These are phyloP conservation scores for Aspergillus amoenus DNA, from an alignment of 2,329 filamentous ascomycete genomes.

Conservation along the genomic window DNA sequence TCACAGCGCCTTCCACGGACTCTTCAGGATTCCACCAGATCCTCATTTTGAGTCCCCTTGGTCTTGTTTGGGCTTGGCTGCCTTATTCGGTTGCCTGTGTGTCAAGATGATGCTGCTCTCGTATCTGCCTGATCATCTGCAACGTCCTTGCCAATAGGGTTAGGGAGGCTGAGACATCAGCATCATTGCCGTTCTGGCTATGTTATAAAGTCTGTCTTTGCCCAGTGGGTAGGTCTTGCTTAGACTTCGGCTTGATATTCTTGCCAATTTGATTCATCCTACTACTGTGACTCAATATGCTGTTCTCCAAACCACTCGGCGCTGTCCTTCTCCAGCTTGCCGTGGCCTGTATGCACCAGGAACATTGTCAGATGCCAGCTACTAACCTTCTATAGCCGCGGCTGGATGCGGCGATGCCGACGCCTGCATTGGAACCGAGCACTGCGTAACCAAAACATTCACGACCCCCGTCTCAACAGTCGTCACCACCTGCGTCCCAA, in stretches of 20 bases:
- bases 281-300: background rate
- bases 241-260: too few species aligned
- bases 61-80: background rate
- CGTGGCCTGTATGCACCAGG: background rate
- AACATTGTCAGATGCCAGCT: background rate
- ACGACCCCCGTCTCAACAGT: slow-evolving; percentile 18
- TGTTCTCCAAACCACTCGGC: background rate
- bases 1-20: background rate
- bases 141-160: background rate
- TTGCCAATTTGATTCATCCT: background rate
- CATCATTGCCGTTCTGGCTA: background rate
- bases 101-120: slow-evolving; percentile 4
- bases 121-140: slow-evolving; percentile 11
- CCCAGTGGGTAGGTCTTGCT: background rate
- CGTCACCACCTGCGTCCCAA: slow-evolving; percentile 24
- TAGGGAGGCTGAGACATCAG: slow-evolving; percentile 3
- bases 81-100: background rate
- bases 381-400: background rate
- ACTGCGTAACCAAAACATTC: slow-evolving; percentile 11
- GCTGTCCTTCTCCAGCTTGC: background rate
- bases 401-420: slow-evolving; percentile 6
- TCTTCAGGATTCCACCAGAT: background rate
- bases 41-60: background rate
- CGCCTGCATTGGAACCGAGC: slow-evolving; percentile 12
- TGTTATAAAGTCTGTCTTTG: background rate